These are phyloP conservation scores for Pseudopithomyces maydicus DNA, from an alignment of 2,329 filamentous ascomycete genomes.

Conservation along the genomic window DNA sequence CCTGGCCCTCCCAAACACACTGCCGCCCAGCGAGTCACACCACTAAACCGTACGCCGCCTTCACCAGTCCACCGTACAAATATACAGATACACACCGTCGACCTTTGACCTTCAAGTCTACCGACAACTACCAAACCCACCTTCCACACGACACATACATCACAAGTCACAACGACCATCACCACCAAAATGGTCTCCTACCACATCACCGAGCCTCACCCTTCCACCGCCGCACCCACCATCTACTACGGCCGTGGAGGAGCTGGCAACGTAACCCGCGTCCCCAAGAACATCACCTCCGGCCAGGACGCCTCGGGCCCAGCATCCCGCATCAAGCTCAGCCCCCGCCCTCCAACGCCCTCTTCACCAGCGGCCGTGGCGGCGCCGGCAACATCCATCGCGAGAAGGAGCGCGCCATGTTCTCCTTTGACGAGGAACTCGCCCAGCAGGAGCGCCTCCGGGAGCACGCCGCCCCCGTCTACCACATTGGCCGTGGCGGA, in stretches of 20 bases:
- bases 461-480: constrained; percentile 62
- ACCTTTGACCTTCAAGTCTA: constrained; percentile 11
- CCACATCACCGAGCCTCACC: constrained; percentile 66
- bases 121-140: constrained; percentile 2
- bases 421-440: constrained; percentile 72
- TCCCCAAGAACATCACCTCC: constrained; percentile 59
- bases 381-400: constrained; percentile 68
- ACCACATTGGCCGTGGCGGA: constrained; percentile 67
- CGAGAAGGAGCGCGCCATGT: constrained; percentile 62
- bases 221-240: constrained; percentile 58
- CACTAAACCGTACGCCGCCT: constrained; percentile 18
- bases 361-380: constrained; percentile 70
- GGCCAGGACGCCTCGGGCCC: constrained; percentile 52
- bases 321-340: constrained; percentile 56
- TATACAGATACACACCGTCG: constrained; percentile 5
- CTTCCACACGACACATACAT: constrained; percentile 1
- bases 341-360: constrained; percentile 51
- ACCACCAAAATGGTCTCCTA: constrained; percentile 50
- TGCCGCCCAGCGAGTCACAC: constrained; percentile 13
- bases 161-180: constrained; percentile 18
- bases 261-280: constrained; percentile 62
- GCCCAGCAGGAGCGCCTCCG: constrained; percentile 61
- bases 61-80: background rate
- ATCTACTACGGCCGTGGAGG: constrained; percentile 63
- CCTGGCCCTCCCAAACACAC: constrained; percentile 15